A percentile compares a stretch with the other conserved stretches of the same genome.
phyloP scores from a whole-genome alignment of 2,329 filamentous ascomycete species.

The Xylaria sp. region DNA sequence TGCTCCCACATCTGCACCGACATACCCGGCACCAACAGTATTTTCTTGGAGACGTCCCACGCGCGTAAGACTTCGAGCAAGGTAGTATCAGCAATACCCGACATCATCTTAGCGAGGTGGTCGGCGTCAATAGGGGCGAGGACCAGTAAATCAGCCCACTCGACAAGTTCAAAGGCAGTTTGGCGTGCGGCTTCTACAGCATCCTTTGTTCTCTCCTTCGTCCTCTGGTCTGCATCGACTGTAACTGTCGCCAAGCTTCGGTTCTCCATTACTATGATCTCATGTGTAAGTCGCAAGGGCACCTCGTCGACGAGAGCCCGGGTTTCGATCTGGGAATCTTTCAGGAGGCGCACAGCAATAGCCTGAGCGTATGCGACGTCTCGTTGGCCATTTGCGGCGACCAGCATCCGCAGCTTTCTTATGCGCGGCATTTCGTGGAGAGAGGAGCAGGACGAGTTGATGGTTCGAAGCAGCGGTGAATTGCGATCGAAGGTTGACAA shows the following conservation, averaged over 20 bases:
- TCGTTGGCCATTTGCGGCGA: conserved; percentile 72
- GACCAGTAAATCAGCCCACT: conserved; percentile 89
- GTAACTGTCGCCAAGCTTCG: conserved; percentile 55
- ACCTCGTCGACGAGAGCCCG: conserved; percentile 74
- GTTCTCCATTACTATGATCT: conserved; percentile 70
- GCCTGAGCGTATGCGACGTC: conserved; percentile 74
- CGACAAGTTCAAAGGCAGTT: conserved; percentile 74
- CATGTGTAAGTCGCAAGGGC: conserved; percentile 70
- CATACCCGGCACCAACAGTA: conserved; percentile 89
- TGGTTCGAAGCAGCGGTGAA: conserved; percentile 35
- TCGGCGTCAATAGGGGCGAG: conserved; percentile 88
- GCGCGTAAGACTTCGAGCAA: conserved; percentile 83
- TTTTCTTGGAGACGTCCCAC: conserved; percentile 88
- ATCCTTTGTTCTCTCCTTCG: conserved; percentile 48
- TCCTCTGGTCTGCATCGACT: conserved; percentile 52
- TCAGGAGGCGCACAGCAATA: conserved; percentile 74
- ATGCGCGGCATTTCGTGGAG: conserved; percentile 55
- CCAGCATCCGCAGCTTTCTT: conserved; percentile 68
- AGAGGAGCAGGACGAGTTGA: conserved; percentile 49
- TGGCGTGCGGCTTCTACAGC: conserved; percentile 65
- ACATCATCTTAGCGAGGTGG: conserved; percentile 86
- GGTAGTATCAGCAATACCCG: conserved; percentile 83
- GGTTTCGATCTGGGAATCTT: conserved; percentile 70
- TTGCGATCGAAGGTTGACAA: conserved; percentile 14
- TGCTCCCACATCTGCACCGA: conserved; percentile 90